phyloP scores from a whole-genome alignment of 2,329 filamentous ascomycete genomes.

The Gaeumannomyces sp. region DNA sequence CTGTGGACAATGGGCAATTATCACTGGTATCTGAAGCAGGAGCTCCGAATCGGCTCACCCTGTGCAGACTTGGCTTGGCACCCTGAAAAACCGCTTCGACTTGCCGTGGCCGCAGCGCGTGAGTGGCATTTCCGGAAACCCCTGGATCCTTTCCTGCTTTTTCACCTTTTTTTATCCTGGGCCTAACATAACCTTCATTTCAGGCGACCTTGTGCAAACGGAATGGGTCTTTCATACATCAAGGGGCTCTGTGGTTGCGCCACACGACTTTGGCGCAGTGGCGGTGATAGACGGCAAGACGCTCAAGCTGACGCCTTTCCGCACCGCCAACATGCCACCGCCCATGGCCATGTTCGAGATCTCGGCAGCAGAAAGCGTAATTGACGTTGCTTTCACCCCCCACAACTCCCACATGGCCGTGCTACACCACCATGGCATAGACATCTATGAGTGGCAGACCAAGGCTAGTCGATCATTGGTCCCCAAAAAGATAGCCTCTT shows the following conservation, averaged over 20 bases:
- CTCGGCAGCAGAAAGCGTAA: constrained; percentile 50
- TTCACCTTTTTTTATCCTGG: too few species aligned
- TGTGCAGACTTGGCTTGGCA: constrained; percentile 62
- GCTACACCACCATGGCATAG: constrained; percentile 59
- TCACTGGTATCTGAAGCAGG: constrained; percentile 96
- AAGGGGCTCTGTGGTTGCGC: constrained; percentile 63
- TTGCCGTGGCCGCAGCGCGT: constrained; percentile 51
- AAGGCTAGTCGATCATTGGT: constrained; percentile 45
- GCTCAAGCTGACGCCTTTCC: constrained; percentile 80
- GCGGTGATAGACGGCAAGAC: constrained; percentile 76
- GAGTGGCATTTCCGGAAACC: constrained; percentile 18
- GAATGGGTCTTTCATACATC: constrained; percentile 64
- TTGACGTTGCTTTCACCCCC: constrained; percentile 70
- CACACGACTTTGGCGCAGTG: constrained; percentile 71
- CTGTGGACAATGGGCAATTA: constrained; percentile 98
- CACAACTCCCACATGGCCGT: constrained; percentile 63
- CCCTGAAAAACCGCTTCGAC: constrained; percentile 70
- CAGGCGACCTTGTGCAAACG: constrained; percentile 45
- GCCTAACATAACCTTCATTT: constrained; percentile 13
- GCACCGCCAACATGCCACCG: constrained; percentile 79
- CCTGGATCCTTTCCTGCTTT: background rate
- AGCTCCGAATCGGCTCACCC: constrained; percentile 47
- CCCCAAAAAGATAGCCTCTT: constrained; percentile 25
- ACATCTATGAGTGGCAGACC: constrained; percentile 64
- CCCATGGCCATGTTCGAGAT: constrained; percentile 86